Percentiles rank a stretch among this genome's conserved stretches.
Conservation (phyloP, 306 rosid species). For the Pyrus communis region DNA sequence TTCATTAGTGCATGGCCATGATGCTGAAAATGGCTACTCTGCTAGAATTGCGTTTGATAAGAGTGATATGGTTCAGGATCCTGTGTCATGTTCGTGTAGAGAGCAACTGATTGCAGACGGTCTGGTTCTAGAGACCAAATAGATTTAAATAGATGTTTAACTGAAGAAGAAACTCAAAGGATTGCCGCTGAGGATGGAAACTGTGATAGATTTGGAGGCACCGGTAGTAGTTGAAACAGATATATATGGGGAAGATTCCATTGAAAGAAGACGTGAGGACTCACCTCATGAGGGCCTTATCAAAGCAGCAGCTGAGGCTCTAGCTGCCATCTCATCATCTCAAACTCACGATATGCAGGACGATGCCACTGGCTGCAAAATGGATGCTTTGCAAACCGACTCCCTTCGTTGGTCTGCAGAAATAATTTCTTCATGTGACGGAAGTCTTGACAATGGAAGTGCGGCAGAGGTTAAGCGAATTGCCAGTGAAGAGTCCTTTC, state of each 20-base stretch:
- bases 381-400: constrained; percentile 26
- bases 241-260: constrained; percentile 26
- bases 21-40: constrained; percentile 9
- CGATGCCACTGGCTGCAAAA: constrained; percentile 16
- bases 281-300: constrained; percentile 35
- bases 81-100: constrained; percentile 2
- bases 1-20: constrained; percentile 13
- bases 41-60: not conserved
- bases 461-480: constrained; percentile 7
- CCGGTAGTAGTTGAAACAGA: constrained; percentile 37
- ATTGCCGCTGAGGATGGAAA: constrained; percentile 4
- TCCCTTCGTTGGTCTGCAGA: constrained; percentile 63
- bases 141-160: constrained; percentile 65
- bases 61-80: constrained; percentile 40
- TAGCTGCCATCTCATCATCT: constrained; percentile 53
- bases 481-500: constrained; percentile 15
- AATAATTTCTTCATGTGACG: constrained; percentile 35
- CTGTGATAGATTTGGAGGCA: constrained; percentile 65
- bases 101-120: constrained; percentile 13
- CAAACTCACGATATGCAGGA: constrained; percentile 17
- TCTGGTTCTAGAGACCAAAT: constrained; percentile 32
- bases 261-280: constrained; percentile 24
- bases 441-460: constrained; percentile 14
- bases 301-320: constrained; percentile 62
- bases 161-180: constrained; percentile 55